Base-by-base conservation (phyloP, 148 eudicot genomes). In the Rhododendron henanense region DNA sequence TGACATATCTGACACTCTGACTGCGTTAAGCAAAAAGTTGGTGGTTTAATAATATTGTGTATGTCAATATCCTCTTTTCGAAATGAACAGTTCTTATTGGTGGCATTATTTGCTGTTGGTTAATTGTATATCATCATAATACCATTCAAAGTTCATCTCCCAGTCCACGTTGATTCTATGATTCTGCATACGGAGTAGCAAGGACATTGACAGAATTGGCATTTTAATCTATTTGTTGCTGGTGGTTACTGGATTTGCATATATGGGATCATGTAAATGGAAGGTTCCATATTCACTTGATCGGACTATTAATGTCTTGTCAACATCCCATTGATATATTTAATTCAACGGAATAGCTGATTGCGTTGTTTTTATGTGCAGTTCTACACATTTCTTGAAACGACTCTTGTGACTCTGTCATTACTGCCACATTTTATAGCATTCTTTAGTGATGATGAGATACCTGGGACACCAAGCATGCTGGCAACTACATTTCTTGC, bases 301-400 rank as follows among this genome's bases (percentile, higher is more conserved):
- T 53, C 6, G 23, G 81, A 18, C 69, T 10, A 53, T 25, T 51
- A 33, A 35, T 84, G 67, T 75, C 45, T 37, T 53, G 71, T 39
- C 63, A 59, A 39, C 39, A 55, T 75, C 39, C 73, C 57, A 53
- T 53, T 78, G 57, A 19, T 39, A 37, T n/a, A 51, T 50, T 80
- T 23, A 63, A 14, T 69, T 11, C 4, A 19, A 21, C 9, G 6
- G 37, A 48, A 35, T 71, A 74, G 45, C 85, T 83, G 67, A 87
- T 83, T 57, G 63, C 13, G 8, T 61, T 78, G n/a, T 81, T 83
- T 85, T 84, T 59, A 89, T 84, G 57, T 94, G 93, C 98, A 97
- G 99, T 92, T 97, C 91, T 97, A 97, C 92, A 95, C 99, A 13
- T 93, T 97, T 88, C 93, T 97, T 55, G 98, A 97, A 90, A 97